Percentiles rank a stretch among this genome's conserved stretches.
Evolutionary conservation across 2,329 filamentous ascomycete genomes (phyloP).

Genomic region (Sarocladium brachiariae): DNA sequence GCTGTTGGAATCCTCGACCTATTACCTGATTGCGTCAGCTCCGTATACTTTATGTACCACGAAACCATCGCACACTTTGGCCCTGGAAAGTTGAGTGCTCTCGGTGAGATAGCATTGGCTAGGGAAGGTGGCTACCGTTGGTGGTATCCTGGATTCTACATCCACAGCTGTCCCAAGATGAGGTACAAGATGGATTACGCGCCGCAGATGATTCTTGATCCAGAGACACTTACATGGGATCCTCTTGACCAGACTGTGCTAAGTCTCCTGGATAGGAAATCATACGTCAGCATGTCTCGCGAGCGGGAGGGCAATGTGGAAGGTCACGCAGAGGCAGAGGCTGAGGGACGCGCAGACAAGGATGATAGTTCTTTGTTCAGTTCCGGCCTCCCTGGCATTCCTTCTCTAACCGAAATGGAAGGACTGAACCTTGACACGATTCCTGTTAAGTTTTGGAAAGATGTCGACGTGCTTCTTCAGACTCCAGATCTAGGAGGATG

Average conservation of each 20-base stretch:
- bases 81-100: slow-evolving; percentile 69
- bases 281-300: slow-evolving; percentile 46
- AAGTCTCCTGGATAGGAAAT: slow-evolving; percentile 42
- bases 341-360: slow-evolving; percentile 8
- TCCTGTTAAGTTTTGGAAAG: slow-evolving; percentile 37
- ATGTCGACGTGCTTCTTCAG: slow-evolving; percentile 13
- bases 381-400: slow-evolving; percentile 61
- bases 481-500: slow-evolving; percentile 52
- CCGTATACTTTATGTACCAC: slow-evolving; percentile 79
- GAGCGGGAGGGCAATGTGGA: slow-evolving; percentile 20
- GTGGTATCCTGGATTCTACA: slow-evolving; percentile 80
- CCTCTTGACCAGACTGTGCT: slow-evolving; percentile 46
- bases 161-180: slow-evolving; percentile 78
- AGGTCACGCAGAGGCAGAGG: slow-evolving; percentile 10
- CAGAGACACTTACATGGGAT: slow-evolving; percentile 57
- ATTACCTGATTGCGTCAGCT: slow-evolving; percentile 68
- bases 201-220: slow-evolving; percentile 68
- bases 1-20: slow-evolving; percentile 73
- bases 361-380: slow-evolving; percentile 41
- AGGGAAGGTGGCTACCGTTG: slow-evolving; percentile 62
- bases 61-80: slow-evolving; percentile 62
- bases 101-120: slow-evolving; percentile 66
- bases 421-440: slow-evolving; percentile 53
- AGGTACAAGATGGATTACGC: slow-evolving; percentile 75
- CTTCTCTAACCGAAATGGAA: slow-evolving; percentile 45